Evolutionary conservation across 2,329 filamentous ascomycete genomes (phyloP).

Genomic region (Fusarium pseudoanthophilum): DNA sequence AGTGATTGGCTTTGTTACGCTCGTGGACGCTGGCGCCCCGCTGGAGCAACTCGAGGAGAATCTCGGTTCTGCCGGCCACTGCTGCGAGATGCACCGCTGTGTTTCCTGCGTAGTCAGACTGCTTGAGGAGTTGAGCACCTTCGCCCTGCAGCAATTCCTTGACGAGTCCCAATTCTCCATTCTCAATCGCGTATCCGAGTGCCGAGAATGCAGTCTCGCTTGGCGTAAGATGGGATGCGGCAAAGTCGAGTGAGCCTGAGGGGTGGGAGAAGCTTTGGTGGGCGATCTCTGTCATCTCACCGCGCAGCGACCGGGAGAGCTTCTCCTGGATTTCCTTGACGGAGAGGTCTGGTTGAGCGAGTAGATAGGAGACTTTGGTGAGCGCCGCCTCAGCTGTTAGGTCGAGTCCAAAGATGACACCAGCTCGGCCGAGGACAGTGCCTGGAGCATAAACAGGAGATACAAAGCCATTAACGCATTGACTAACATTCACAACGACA

Average conservation of each 20-base stretch:
- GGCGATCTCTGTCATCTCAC: conserved; percentile 84
- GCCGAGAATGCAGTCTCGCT: conserved; percentile 76
- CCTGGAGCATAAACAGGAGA: conserved; percentile 82
- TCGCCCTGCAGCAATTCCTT: conserved; percentile 74
- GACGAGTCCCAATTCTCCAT: conserved; percentile 74
- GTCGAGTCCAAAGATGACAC: conserved; percentile 89
- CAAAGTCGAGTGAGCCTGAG: conserved; percentile 60
- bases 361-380: conserved; percentile 88
- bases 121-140: conserved; percentile 74
- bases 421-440: conserved; percentile 81
- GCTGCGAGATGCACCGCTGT: conserved; percentile 72
- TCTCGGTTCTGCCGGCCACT: conserved; percentile 62
- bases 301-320: conserved; percentile 81
- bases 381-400: conserved; percentile 91
- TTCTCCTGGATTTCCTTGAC: conserved; percentile 72
- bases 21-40: conserved; percentile 74
- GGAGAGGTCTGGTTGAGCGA: conserved; percentile 73
- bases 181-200: conserved; percentile 82
- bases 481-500: conserved; percentile 90
- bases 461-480: conserved; percentile 83
- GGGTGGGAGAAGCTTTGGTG: conserved; percentile 82
- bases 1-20: conserved; percentile 72
- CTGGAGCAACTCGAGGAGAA: conserved; percentile 68
- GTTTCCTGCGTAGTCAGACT: conserved; percentile 84
- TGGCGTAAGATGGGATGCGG: conserved; percentile 56